A percentile compares a stretch with the other conserved stretches of the same genome.
phyloP scores from a whole-genome alignment of 169 alveolate genomes.

The Cystoisospora suis region DNA sequence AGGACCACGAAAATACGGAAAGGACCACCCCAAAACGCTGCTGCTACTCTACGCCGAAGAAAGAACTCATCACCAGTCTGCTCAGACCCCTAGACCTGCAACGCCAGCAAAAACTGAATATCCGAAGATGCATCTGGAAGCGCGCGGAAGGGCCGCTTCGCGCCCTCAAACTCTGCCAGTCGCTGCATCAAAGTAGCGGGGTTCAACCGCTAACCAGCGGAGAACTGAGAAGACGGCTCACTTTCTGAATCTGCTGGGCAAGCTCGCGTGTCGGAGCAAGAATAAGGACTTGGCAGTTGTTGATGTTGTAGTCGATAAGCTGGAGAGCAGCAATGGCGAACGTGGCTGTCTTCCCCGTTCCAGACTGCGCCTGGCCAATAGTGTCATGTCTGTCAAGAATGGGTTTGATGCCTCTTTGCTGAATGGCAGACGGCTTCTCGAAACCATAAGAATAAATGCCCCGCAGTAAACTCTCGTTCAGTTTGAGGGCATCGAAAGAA shows the following conservation, averaged over 20 bases:
- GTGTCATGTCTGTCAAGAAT: constrained; percentile 97
- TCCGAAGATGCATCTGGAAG: no score
- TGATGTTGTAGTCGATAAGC: constrained; percentile 89
- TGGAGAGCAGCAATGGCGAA: constrained; percentile 95
- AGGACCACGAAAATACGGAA: no score
- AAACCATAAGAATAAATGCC: constrained; percentile 99
- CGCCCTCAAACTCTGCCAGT: no score
- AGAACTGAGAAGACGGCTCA: no score
- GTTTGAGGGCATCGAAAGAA: constrained; percentile 94
- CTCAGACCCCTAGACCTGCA: no score
- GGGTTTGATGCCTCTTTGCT: constrained; percentile 98
- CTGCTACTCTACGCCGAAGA: no score
- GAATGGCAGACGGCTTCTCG: constrained; percentile 99
- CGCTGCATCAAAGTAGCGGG: no score
- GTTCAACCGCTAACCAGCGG: no score
- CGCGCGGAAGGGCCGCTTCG: no score
- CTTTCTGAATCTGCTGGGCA: constrained; percentile 97
- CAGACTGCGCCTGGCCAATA: constrained; percentile 98
- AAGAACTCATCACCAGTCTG: no score
- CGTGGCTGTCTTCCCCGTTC: constrained; percentile 99
- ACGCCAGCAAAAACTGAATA: no score
- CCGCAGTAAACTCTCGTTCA: constrained; percentile 93
- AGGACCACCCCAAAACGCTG: no score
- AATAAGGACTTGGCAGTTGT: constrained; percentile 93
- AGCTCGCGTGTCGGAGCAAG: constrained; percentile 99